These are phyloP conservation scores for Exophiala sideris DNA, from an alignment of 2,329 filamentous ascomycete species.

Conservation along the genomic window DNA sequence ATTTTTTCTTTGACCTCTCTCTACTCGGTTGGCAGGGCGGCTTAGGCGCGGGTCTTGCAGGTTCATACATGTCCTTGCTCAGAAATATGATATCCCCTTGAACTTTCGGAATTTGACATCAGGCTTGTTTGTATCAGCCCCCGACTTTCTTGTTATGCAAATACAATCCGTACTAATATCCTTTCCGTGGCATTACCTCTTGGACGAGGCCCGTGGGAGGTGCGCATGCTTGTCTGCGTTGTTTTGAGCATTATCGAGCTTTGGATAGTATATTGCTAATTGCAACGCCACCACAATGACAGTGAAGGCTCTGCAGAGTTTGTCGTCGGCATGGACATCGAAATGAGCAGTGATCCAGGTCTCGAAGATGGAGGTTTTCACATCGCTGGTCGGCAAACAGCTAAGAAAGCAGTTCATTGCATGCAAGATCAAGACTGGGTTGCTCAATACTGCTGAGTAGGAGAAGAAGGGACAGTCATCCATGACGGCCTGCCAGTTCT, in stretches of 20 bases:
- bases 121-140: too few relatives aligned
- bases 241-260: background rate
- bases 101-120: background rate
- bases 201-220: too few relatives aligned
- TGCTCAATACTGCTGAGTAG: constrained; percentile 38
- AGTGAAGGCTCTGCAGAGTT: constrained; percentile 40
- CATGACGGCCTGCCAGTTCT: constrained; percentile 7
- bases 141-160: too few relatives aligned
- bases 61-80: constrained; percentile 15
- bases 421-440: constrained; percentile 40
- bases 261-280: constrained; percentile 25
- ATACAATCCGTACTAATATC: too few relatives aligned
- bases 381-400: constrained; percentile 33
- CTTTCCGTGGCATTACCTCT: too few relatives aligned
- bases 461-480: constrained; percentile 27
- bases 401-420: constrained; percentile 39
- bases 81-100: constrained; percentile 24
- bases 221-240: background rate
- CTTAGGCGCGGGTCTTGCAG: constrained; percentile 16
- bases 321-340: constrained; percentile 38
- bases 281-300: constrained; percentile 39
- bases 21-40: constrained; percentile 22
- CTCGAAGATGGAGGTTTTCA: constrained; percentile 28
- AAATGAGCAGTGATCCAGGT: constrained; percentile 33
- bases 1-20: constrained; percentile 12